Conservation (phyloP, 2,329 filamentous ascomycete species). For the Sarocladium strictum region DNA sequence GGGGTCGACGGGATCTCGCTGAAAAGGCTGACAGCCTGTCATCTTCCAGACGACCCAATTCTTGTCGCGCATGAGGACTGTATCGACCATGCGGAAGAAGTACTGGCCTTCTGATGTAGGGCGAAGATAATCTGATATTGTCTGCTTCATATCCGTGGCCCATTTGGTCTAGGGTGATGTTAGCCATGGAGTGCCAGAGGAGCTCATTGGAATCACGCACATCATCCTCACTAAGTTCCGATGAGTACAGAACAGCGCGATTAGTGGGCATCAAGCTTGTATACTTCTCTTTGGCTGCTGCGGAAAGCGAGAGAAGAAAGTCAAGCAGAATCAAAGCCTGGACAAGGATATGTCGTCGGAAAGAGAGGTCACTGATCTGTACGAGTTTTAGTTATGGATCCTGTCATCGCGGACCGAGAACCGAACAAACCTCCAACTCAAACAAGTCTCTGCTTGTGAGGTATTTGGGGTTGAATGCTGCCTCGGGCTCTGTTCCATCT, state of each 20-base stretch:
- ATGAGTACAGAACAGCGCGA: conserved; percentile 78
- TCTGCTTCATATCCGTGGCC: conserved; percentile 70
- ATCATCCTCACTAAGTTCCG: conserved; percentile 78
- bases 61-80: conserved; percentile 89
- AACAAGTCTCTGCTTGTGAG: conserved; percentile 96
- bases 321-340: conserved; percentile 93
- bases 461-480: conserved; percentile 88
- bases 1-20: conserved; percentile 64
- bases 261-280: conserved; percentile 62
- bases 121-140: conserved; percentile 78
- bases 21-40: conserved; percentile 84
- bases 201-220: conserved; percentile 44
- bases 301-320: conserved; percentile 85
- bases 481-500: conserved; percentile 44
- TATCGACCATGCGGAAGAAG: conserved; percentile 95
- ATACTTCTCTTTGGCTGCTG: conserved; percentile 74
- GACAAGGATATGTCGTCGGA: conserved; percentile 88
- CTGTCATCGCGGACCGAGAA: background rate
- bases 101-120: conserved; percentile 79
- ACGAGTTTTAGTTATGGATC: conserved; percentile 16
- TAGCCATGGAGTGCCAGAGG: background rate
- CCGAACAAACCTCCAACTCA: conserved; percentile 75
- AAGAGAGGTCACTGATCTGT: conserved; percentile 86
- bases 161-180: conserved; percentile 60
- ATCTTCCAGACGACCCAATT: conserved; percentile 99